Percentiles rank a stretch among this genome's conserved stretches.
Evolutionary conservation across 345 rosid species (phyloP).

Genomic region (Erysimum cheiranthoides): DNA sequence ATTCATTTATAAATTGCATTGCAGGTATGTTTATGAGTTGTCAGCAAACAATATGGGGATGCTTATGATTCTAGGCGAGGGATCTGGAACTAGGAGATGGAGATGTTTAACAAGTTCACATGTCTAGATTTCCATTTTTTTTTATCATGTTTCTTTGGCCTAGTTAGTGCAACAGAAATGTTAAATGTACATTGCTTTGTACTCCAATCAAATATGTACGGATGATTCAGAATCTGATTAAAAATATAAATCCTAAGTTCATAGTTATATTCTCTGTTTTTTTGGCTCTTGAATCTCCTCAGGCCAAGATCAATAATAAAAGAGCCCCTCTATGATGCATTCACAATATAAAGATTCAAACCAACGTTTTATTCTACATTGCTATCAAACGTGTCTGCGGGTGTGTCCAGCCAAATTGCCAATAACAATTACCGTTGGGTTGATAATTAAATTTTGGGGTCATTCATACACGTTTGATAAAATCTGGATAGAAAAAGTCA

Average conservation of each 20-base stretch:
- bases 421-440: not conserved
- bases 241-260: constrained; percentile 9
- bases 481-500: constrained; percentile 4
- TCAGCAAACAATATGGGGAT: constrained; percentile 76
- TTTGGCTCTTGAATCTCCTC: not conserved
- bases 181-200: constrained; percentile 28
- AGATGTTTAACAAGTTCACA: constrained; percentile 76
- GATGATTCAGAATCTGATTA: constrained; percentile 29
- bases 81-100: constrained; percentile 65
- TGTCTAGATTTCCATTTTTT: constrained; percentile 46
- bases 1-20: not conserved
- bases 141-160: constrained; percentile 5
- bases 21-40: constrained; percentile 66
- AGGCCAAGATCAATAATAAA: not conserved
- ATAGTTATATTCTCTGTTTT: not conserved
- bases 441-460: constrained; percentile 8
- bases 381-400: not conserved
- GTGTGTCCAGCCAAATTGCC: constrained; percentile 21
- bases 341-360: not conserved
- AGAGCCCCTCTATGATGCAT: not conserved
- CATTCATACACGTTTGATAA: constrained; percentile 17
- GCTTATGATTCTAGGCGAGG: constrained; percentile 84
- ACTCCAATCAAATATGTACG: constrained; percentile 5
- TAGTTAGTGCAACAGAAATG: constrained; percentile 33
- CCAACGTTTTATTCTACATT: not conserved